These are phyloP conservation scores for Tranzscheliella williamsii DNA, from an alignment of 1,284 basidiomycete genomes.

Conservation along the genomic window DNA sequence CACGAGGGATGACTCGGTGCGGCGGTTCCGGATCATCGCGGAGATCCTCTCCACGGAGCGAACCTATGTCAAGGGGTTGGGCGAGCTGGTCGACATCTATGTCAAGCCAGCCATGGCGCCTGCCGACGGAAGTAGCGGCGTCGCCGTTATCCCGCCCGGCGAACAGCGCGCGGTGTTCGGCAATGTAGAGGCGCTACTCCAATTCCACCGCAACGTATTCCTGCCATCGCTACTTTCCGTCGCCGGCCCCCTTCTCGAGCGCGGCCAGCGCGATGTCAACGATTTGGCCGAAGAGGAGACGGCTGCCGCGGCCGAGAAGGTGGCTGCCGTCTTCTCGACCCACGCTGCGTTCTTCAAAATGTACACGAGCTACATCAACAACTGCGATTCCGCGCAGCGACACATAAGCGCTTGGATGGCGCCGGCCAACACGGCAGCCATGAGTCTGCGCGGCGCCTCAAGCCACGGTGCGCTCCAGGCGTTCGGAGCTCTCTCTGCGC, in stretches of 20 bases:
- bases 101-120: conserved; percentile 80
- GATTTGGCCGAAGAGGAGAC: conserved; percentile 77
- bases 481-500: conserved; percentile 13
- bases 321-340: conserved; percentile 78
- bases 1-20: conserved; percentile 55
- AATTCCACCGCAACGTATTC: conserved; percentile 89
- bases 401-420: conserved; percentile 33
- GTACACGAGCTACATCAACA: conserved; percentile 59
- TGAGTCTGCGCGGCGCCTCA: conserved; percentile 11
- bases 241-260: conserved; percentile 14
- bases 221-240: conserved; percentile 82
- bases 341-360: conserved; percentile 58
- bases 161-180: conserved; percentile 92
- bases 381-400: conserved; percentile 49
- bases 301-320: conserved; percentile 73
- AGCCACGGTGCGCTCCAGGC: conserved; percentile 12
- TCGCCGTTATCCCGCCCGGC: conserved; percentile 77
- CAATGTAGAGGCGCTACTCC: conserved; percentile 84
- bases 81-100: conserved; percentile 93
- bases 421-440: conserved; percentile 29
- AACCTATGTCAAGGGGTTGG: conserved; percentile 88
- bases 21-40: conserved; percentile 56
- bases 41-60: conserved; percentile 77
- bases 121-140: conserved; percentile 63
- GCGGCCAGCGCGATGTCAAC: conserved; percentile 59